A percentile compares a stretch with the other conserved stretches of the same genome.
Conservation (phyloP, 2,329 filamentous ascomycete genomes). For the Paraconiothyrium sp. region DNA sequence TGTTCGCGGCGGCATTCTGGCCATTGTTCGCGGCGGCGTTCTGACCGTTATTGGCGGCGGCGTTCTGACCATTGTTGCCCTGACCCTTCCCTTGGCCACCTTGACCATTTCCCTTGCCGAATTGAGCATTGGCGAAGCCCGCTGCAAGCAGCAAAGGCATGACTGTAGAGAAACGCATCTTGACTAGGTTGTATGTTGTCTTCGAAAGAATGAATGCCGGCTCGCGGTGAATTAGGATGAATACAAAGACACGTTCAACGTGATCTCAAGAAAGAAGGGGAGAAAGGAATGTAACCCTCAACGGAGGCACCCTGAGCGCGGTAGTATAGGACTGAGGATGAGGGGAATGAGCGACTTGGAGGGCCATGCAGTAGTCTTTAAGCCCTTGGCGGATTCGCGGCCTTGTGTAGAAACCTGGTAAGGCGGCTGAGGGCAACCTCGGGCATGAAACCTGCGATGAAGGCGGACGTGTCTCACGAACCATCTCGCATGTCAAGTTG, state of each 20-base stretch:
- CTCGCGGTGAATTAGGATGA: conserved; percentile 50
- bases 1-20: conserved; percentile 16
- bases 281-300: conserved; percentile 55
- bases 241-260: conserved; percentile 54
- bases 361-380: conserved; percentile 41
- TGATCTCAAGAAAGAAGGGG: conserved; percentile 47
- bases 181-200: conserved; percentile 28
- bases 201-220: conserved; percentile 49
- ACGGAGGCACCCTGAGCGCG: conserved; percentile 39
- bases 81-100: conserved; percentile 23
- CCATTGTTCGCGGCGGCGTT: conserved; percentile 29
- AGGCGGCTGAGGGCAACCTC: conserved; percentile 44
- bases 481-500: conserved; percentile 37
- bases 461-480: conserved; percentile 51
- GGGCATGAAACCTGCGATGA: conserved; percentile 54
- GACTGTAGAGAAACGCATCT: conserved; percentile 49
- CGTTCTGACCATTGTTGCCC: conserved; percentile 26
- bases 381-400: conserved; percentile 47
- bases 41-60: conserved; percentile 26
- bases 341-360: conserved; percentile 40
- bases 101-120: conserved; percentile 25
- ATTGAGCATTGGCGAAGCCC: conserved; percentile 47
- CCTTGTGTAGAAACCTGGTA: conserved; percentile 27
- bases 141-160: conserved; percentile 46
- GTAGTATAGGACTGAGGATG: conserved; percentile 45